Evolutionary conservation across 768 basidiomycete species (phyloP).

Genomic region (Mycena epipterygia): DNA sequence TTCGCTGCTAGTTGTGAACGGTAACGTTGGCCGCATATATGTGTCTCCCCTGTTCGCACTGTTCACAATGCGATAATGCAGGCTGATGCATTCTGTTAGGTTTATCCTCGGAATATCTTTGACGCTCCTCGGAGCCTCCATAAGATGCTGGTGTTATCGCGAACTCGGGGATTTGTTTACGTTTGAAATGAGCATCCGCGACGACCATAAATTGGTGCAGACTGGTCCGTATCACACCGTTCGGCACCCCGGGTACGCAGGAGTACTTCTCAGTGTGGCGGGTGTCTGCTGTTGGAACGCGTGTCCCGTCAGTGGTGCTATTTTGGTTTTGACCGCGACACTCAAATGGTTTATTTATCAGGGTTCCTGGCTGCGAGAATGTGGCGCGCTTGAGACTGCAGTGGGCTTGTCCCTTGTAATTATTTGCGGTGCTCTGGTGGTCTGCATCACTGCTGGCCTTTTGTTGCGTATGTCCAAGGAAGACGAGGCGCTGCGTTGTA

Average conservation of each 20-base stretch:
- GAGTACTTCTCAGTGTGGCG: slow-evolving; percentile 50
- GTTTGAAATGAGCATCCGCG: slow-evolving; percentile 64
- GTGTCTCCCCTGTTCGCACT: slow-evolving; percentile 44
- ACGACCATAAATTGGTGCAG: slow-evolving; percentile 61
- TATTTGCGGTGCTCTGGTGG: slow-evolving; percentile 46
- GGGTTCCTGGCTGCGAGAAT: slow-evolving; percentile 63
- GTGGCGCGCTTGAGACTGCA: slow-evolving; percentile 51
- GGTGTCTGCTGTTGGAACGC: slow-evolving; percentile 54
- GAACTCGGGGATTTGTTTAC: slow-evolving; percentile 63
- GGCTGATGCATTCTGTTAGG: slow-evolving; percentile 18
- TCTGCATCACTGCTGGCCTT: slow-evolving; percentile 49
- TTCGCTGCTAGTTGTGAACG: slow-evolving; percentile 42
- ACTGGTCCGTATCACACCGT: slow-evolving; percentile 63
- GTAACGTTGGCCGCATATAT: slow-evolving; percentile 43
- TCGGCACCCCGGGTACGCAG: slow-evolving; percentile 67
- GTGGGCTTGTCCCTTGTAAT: slow-evolving; percentile 46
- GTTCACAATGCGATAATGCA: neutral
- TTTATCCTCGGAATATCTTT: slow-evolving; percentile 54
- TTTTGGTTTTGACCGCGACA: neutral
- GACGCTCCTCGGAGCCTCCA: slow-evolving; percentile 47
- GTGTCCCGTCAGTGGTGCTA: slow-evolving; percentile 45
- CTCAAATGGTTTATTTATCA: slow-evolving; percentile 33
- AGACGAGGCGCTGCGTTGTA: slow-evolving; percentile 60
- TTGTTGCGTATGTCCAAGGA: slow-evolving; percentile 59
- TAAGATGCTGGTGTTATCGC: slow-evolving; percentile 53